A percentile compares a stretch with the other conserved stretches of the same genome.
Conservation (phyloP, 495 filamentous ascomycete genomes). For the Aspergillus sclerotiicarbonarius region DNA sequence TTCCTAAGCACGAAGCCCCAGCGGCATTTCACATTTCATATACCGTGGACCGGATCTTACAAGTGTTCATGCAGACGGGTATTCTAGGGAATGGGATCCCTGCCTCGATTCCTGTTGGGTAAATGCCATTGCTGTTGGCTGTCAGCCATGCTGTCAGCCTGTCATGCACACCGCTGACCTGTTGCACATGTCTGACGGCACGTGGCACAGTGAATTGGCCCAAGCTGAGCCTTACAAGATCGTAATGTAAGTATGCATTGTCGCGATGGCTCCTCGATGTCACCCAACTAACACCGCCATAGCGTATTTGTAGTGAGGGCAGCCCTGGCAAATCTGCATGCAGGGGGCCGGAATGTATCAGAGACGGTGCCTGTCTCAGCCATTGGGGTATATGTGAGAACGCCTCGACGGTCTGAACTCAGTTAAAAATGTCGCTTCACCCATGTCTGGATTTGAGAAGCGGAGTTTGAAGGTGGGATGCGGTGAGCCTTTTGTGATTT, state of each 20-base stretch:
- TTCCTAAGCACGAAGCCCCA: not conserved
- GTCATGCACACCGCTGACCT: not conserved
- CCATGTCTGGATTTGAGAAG: not conserved
- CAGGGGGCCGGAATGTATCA: not conserved
- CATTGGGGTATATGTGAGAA: not conserved
- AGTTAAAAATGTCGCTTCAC: not conserved
- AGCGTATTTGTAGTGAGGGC: not conserved
- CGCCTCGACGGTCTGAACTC: not conserved
- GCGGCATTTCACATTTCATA: not conserved
- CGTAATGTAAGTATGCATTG: not conserved
- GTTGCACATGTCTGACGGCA: not conserved
- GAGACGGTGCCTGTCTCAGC: not conserved
- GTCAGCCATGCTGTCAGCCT: not conserved
- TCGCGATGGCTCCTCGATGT: not conserved
- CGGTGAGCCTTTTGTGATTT: too few relatives aligned
- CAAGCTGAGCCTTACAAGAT: not conserved
- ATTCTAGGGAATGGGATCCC: not conserved
- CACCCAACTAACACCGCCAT: not conserved
- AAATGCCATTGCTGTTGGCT: not conserved
- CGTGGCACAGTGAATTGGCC: not conserved
- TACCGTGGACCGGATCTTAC: not conserved
- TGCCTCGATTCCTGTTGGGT: not conserved
- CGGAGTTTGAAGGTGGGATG: too few relatives aligned
- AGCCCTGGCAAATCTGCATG: not conserved
- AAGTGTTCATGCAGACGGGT: not conserved